These are phyloP conservation scores for Cercospora sp. DNA, from an alignment of 2,329 filamentous ascomycete genomes.

Conservation along the genomic window DNA sequence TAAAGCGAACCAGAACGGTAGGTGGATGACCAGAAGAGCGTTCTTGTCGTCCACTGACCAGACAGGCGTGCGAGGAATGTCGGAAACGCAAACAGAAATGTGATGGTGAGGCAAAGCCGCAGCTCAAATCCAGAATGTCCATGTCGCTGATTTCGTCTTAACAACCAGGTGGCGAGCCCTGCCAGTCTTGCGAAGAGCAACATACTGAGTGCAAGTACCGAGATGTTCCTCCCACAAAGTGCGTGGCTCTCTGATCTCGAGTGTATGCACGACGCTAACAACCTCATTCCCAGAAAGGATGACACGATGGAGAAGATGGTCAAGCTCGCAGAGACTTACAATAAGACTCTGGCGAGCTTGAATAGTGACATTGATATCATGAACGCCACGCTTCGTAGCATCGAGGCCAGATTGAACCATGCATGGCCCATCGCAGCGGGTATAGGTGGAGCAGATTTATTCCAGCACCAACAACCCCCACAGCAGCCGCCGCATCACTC, in stretches of 20 bases:
- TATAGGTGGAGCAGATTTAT: neutral
- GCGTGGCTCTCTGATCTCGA: neutral
- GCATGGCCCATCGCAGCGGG: constrained; percentile 6
- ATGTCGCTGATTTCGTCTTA: constrained; percentile 49
- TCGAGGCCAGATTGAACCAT: constrained; percentile 25
- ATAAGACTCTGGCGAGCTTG: constrained; percentile 23
- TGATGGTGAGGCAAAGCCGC: constrained; percentile 60
- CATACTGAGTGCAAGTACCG: constrained; percentile 27
- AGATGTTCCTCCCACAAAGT: constrained; percentile 29
- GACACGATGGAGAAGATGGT: constrained; percentile 27
- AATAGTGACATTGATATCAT: constrained; percentile 24
- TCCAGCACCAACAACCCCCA: constrained; percentile 1
- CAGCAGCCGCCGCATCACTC: constrained; percentile 1
- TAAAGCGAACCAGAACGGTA: constrained; percentile 25
- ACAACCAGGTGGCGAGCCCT: constrained; percentile 18
- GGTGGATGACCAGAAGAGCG: neutral
- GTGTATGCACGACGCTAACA: constrained; percentile 2
- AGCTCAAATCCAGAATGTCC: neutral
- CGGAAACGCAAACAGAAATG: constrained; percentile 96
- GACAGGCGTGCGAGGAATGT: constrained; percentile 66
- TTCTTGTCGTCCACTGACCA: constrained; percentile 4
- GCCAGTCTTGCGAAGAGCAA: constrained; percentile 26
- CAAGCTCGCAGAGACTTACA: constrained; percentile 26
- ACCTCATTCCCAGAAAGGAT: constrained; percentile 23
- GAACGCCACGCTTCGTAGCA: constrained; percentile 21